These are phyloP conservation scores for Endotrypanum monterogeii DNA, from an alignment of 208 protist genomes.

Conservation along the genomic window DNA sequence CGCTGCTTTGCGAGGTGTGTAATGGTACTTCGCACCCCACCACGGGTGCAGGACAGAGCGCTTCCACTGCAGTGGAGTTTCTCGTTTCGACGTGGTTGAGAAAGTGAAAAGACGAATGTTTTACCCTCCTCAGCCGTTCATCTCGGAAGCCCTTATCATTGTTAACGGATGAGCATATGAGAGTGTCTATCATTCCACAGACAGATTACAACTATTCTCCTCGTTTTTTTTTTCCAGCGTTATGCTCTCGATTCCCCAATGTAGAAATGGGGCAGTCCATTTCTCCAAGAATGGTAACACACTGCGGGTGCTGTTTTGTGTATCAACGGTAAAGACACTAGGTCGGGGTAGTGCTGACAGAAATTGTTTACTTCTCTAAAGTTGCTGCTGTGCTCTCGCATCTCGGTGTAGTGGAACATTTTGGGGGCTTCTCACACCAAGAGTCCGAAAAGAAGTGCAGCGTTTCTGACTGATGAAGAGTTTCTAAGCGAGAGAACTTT, in stretches of 20 bases:
- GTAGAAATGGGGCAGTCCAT: background rate
- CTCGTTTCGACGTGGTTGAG: too few species aligned
- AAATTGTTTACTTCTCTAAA: background rate
- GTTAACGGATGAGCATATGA: background rate
- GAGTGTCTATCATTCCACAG: background rate
- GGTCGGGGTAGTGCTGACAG: too few species aligned
- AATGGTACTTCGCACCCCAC: background rate
- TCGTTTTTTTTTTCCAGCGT: background rate
- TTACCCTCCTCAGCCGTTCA: too few species aligned
- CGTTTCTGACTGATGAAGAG: background rate
- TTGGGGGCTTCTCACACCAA: too few species aligned
- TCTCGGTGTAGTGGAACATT: background rate
- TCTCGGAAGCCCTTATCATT: too few species aligned
- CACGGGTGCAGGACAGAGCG: background rate
- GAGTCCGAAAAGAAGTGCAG: background rate
- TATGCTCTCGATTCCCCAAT: background rate
- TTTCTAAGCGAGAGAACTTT: too few species aligned
- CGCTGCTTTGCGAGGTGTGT: background rate
- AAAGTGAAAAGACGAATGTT: too few species aligned
- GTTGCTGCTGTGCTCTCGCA: background rate
- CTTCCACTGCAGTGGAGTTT: too few species aligned
- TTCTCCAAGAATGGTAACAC: background rate
- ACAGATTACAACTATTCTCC: too few species aligned
- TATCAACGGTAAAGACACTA: background rate
- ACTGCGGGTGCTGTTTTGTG: background rate